Conservation (phyloP, 306 rosid genomes). For the Heteromeles arbutifolia region DNA sequence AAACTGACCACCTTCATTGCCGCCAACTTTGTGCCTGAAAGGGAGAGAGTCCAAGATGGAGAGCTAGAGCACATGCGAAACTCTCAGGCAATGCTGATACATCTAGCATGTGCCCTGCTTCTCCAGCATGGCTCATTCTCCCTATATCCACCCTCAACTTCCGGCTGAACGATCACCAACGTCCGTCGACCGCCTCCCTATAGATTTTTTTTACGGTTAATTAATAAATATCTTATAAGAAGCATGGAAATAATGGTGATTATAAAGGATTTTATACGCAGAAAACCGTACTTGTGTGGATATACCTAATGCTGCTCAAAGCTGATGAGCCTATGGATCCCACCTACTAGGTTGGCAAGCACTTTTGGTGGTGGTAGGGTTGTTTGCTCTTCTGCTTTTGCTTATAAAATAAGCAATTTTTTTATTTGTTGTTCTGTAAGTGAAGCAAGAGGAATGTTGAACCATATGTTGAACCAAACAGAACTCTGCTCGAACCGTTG, state of each 20-base stretch:
- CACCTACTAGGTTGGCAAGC: conserved; percentile 19
- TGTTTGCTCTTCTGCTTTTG: conserved; percentile 33
- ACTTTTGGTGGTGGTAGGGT: conserved; percentile 23
- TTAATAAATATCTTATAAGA: neutral
- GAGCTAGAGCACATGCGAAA: conserved; percentile 50
- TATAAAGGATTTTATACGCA: neutral
- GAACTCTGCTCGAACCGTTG: conserved; percentile 34
- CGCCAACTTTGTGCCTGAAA: conserved; percentile 7
- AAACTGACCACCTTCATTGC: conserved; percentile 10
- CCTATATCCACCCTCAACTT: conserved; percentile 10
- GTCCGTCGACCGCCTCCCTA: neutral
- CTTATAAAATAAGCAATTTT: conserved; percentile 9
- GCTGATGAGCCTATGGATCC: neutral
- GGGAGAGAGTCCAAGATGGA: conserved; percentile 58
- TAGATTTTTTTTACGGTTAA: neutral
- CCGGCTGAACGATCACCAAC: conserved; percentile 1
- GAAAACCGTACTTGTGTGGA: conserved; percentile 4
- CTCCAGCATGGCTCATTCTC: conserved; percentile 61
- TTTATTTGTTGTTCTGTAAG: conserved; percentile 7
- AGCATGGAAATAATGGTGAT: conserved; percentile 11
- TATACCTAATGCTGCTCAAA: neutral
- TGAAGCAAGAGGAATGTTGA: conserved; percentile 12
- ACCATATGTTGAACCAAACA: conserved; percentile 21
- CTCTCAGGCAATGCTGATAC: conserved; percentile 22
- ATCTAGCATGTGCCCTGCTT: conserved; percentile 86